These are phyloP conservation scores for Pythium guiyangense DNA, from an alignment of 352 stramenopile genomes.

Conservation along the genomic window DNA sequence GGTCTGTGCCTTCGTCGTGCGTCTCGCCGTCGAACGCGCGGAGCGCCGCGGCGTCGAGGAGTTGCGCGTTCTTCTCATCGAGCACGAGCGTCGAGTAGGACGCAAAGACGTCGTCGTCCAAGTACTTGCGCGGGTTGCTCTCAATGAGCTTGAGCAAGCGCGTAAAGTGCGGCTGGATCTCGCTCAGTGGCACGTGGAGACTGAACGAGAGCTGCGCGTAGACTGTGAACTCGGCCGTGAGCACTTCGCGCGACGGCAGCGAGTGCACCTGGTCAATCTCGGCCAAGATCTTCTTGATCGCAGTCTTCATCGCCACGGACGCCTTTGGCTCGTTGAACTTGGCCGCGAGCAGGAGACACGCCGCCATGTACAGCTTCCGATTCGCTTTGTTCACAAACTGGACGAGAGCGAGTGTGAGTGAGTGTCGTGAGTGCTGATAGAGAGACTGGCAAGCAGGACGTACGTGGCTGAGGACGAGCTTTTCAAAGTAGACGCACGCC, in stretches of 20 bases:
- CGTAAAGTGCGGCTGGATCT: slow-evolving; percentile 86
- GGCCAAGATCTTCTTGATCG: slow-evolving; percentile 63
- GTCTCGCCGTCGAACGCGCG: slow-evolving; percentile 32
- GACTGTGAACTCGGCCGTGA: slow-evolving; percentile 87
- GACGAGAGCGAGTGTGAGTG: no score
- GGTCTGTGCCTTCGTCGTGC: slow-evolving; percentile 60
- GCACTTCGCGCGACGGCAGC: slow-evolving; percentile 76
- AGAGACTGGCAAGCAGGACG: background rate
- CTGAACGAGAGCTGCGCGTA: slow-evolving; percentile 89
- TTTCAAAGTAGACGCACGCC: slow-evolving; percentile 96
- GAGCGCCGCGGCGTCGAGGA: slow-evolving; percentile 8
- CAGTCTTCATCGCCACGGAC: slow-evolving; percentile 57
- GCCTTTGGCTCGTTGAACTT: slow-evolving; percentile 90
- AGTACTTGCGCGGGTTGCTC: slow-evolving; percentile 86
- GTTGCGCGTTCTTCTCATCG: slow-evolving; percentile 46
- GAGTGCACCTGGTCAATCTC: slow-evolving; percentile 81
- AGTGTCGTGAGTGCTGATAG: no score
- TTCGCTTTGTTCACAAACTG: slow-evolving; percentile 95
- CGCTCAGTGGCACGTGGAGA: slow-evolving; percentile 73
- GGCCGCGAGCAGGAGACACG: slow-evolving; percentile 92
- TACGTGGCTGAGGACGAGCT: slow-evolving; percentile 91
- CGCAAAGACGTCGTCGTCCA: slow-evolving; percentile 83
- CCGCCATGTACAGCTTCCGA: slow-evolving; percentile 94
- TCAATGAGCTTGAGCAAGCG: slow-evolving; percentile 82
- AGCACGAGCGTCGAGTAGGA: slow-evolving; percentile 69